Conservation (phyloP, 2,329 filamentous ascomycete species). For the Cytospora mali region DNA sequence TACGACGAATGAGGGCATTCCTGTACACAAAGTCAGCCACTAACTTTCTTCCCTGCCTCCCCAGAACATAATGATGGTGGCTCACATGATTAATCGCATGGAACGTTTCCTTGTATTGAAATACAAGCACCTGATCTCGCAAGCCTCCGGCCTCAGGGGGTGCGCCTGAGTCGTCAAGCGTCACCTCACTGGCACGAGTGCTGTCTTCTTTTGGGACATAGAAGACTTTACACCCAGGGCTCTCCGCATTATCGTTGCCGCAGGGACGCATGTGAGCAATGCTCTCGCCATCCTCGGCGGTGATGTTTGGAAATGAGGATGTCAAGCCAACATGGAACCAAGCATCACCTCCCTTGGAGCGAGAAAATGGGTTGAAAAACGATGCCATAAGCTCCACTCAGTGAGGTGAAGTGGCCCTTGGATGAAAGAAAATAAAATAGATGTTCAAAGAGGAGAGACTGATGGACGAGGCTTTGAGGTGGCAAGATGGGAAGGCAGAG, state of each 20-base stretch:
- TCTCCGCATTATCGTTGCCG: background rate
- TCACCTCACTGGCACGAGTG: slow-evolving; percentile 13
- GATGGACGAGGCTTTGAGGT: too few relatives aligned
- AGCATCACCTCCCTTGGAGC: slow-evolving; percentile 16
- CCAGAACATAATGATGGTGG: background rate
- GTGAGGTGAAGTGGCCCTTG: too few relatives aligned
- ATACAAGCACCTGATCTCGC: slow-evolving; percentile 27
- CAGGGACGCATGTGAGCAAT: slow-evolving; percentile 19
- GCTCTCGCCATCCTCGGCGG: slow-evolving; percentile 10
- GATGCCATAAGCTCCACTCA: slow-evolving; percentile 9
- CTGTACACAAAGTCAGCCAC: background rate
- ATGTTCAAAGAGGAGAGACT: background rate
- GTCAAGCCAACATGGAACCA: slow-evolving; percentile 23
- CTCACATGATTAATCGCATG: slow-evolving; percentile 26
- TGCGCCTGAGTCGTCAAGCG: slow-evolving; percentile 8
- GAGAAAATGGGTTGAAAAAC: slow-evolving; percentile 24
- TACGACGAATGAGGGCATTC: slow-evolving; percentile 29
- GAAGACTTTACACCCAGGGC: slow-evolving; percentile 16
- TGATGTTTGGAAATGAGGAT: slow-evolving; percentile 27
- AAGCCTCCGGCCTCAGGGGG: slow-evolving; percentile 17
- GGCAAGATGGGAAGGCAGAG: too few relatives aligned
- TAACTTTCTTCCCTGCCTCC: background rate
- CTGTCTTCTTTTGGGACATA: slow-evolving; percentile 27
- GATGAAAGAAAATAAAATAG: background rate
- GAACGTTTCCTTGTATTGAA: slow-evolving; percentile 26